phyloP scores from a whole-genome alignment of 148 eudicot species.

The Mesembryanthemum crystallinum region DNA sequence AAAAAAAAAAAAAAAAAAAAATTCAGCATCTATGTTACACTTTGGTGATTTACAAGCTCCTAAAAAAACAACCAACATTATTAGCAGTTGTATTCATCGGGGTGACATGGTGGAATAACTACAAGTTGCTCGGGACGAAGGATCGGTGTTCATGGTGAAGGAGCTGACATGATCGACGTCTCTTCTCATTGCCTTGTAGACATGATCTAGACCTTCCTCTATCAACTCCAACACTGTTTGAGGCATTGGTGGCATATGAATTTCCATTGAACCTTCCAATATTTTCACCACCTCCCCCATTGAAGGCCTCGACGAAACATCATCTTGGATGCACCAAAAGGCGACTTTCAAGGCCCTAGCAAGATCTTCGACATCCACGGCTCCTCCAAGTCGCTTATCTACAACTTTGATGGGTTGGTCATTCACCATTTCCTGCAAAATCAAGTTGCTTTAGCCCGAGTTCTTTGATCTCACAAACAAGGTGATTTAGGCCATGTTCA shows the following conservation, averaged over 20 bases:
- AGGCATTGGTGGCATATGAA: conserved; percentile 80
- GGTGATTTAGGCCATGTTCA: too few relatives aligned
- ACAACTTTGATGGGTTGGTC: conserved; percentile 61
- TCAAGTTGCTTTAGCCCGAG: background rate
- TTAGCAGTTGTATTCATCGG: conserved; percentile 35
- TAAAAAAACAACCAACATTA: too few relatives aligned
- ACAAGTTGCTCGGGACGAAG: conserved; percentile 80
- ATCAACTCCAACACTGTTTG: conserved; percentile 78
- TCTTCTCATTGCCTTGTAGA: conserved; percentile 86
- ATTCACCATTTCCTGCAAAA: conserved; percentile 50
- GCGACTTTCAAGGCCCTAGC: conserved; percentile 65
- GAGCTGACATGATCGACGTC: conserved; percentile 67
- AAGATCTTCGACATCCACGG: conserved; percentile 59
- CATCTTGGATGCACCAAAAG: conserved; percentile 96
- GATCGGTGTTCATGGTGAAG: conserved; percentile 54
- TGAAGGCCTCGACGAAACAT: conserved; percentile 66
- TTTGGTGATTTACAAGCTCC: background rate
- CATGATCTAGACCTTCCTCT: conserved; percentile 89
- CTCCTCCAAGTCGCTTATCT: conserved; percentile 64
- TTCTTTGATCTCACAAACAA: too few relatives aligned
- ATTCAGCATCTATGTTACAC: background rate
- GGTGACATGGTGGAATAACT: conserved; percentile 92
- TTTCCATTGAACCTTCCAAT: conserved; percentile 73
- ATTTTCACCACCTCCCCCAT: conserved; percentile 97
- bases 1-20: background rate